Conservation (phyloP, 2,329 filamentous ascomycete genomes). For the Penicillium frequentans region DNA sequence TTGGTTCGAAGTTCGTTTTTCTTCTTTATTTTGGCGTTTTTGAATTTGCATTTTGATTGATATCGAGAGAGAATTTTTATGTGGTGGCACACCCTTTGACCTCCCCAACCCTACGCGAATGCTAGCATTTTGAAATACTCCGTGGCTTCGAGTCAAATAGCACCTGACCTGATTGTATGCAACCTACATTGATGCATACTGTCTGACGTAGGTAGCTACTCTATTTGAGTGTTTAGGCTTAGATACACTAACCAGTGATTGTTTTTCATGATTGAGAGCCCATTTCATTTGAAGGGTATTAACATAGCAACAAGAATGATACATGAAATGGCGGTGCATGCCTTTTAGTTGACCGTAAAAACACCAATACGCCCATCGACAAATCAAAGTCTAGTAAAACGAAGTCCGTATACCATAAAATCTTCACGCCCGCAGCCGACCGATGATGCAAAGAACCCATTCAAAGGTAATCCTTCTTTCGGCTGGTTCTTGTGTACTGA, state of each 20-base stretch:
- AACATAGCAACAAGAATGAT: conserved; percentile 21
- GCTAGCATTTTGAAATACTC: too few species aligned
- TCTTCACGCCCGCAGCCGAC: conserved; percentile 16
- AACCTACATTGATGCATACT: too few species aligned
- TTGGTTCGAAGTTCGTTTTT: background rate
- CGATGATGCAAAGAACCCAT: conserved; percentile 16
- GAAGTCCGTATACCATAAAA: conserved; percentile 15
- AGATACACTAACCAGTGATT: background rate
- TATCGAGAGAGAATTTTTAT: too few species aligned
- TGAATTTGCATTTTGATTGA: background rate
- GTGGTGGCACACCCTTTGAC: too few species aligned
- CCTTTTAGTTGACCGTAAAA: conserved; percentile 8
- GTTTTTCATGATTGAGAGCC: background rate
- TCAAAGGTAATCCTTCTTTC: conserved; percentile 93
- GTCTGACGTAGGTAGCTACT: too few species aligned
- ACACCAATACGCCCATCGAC: conserved; percentile 33
- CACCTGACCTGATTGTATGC: too few species aligned
- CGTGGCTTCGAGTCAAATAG: too few species aligned
- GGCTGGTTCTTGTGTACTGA: conserved; percentile 88
- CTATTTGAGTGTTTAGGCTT: too few species aligned
- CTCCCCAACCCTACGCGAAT: too few species aligned
- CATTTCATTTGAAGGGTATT: conserved; percentile 19
- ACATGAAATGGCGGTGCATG: conserved; percentile 15
- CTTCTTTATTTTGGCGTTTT: background rate
- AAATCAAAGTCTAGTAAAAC: conserved; percentile 19